Base-by-base conservation (phyloP, 202 grass and related monocot genomes). In the Elaeis oleifera region DNA sequence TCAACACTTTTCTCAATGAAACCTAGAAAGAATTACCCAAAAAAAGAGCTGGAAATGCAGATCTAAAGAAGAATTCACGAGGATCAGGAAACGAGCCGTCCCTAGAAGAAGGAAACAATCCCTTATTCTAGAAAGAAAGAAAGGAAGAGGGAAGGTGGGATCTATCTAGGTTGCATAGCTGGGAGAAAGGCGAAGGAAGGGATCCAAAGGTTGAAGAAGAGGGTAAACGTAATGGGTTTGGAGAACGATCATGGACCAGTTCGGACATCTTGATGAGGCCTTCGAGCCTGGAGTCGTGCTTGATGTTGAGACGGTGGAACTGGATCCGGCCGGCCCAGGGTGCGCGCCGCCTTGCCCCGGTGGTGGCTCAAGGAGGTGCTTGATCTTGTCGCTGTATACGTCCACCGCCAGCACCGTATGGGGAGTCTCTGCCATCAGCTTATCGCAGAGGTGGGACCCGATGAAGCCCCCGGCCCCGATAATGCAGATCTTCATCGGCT, bases 231-330 rank as follows among this genome's bases (percentile, higher is more conserved):
- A 31, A 31, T 31, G 28, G 28, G 28, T 23, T 23, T 23, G 28
- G 28, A 29, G 28, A 6, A 6, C 5, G 9, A 18, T 15, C 25
- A 60, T 16, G 27, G 9, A 61, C 59, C 59, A 61, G 28, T 44
- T 61, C 59, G 3, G 59, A 29, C 59, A 61, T 61, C 24, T 59
- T 59, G 56, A 59, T 59, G 3, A 59, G 56, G 56, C 56, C 24
- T 15, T 59, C 56, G 22, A 59, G 56, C 24, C 56, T 28, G 56
- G 56, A 59, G 23, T 59, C 56, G 11, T 59, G 23, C 56, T 59
- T 59, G 56, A 59, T 59, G 56, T 59, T 59, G 22, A 59, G 56
- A 24, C 56, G 56, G 56, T 59, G 56, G 59, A 61, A 61, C 59
- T 61, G 59, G 59, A 61, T 61, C 59, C 59, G 59, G n/a, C 59